A percentile compares a stretch with the other conserved stretches of the same genome.
Conservation (phyloP, 2,329 filamentous ascomycete genomes). For the Leptographium procerum region DNA sequence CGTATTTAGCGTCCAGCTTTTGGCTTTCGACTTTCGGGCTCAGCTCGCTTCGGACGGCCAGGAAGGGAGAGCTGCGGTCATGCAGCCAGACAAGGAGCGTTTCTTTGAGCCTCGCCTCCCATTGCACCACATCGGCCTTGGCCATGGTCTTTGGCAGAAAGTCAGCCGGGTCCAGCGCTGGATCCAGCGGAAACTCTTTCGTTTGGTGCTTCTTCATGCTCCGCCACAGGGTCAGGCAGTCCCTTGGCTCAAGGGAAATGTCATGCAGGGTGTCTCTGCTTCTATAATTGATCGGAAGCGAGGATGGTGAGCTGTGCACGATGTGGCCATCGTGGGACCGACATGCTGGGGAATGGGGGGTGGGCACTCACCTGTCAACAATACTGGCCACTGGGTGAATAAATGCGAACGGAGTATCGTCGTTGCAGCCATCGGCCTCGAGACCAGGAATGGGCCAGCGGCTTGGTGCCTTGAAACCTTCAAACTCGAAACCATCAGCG, state of each 20-base stretch:
- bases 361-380: conserved; percentile 18
- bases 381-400: conserved; percentile 11
- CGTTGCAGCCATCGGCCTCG: conserved; percentile 24
- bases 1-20: conserved; percentile 17
- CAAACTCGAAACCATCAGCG: conserved; percentile 30
- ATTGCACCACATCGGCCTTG: neutral
- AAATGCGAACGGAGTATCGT: neutral
- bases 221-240: conserved; percentile 56
- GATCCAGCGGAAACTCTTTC: conserved; percentile 34
- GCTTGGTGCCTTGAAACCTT: conserved; percentile 33
- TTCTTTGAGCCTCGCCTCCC: neutral
- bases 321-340: too few relatives aligned
- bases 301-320: too few relatives aligned
- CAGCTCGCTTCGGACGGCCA: neutral
- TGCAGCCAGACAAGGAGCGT: neutral
- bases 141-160: conserved; percentile 13
- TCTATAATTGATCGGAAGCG: too few relatives aligned
- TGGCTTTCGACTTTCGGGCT: neutral
- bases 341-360: too few relatives aligned
- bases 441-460: conserved; percentile 33
- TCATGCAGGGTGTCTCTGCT: conserved; percentile 55
- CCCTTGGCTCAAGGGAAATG: conserved; percentile 56
- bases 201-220: conserved; percentile 49
- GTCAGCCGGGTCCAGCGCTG: conserved; percentile 35
- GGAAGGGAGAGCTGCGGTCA: neutral